Base-by-base conservation (phyloP, 371 early-diverging fungal species). In the Mortierella sp. region DNA sequence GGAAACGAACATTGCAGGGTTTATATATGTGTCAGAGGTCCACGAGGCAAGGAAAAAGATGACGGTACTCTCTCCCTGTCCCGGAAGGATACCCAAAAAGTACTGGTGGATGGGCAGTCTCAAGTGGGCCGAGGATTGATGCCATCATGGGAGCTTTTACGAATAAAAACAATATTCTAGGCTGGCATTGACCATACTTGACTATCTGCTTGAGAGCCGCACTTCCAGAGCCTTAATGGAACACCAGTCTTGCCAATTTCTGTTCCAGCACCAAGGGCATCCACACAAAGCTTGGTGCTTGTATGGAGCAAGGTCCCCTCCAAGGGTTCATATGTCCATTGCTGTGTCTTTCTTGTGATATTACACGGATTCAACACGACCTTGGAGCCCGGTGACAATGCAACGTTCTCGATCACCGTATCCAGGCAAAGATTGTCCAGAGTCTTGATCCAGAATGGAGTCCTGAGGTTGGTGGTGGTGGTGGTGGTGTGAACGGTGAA, bases 1-100 rank as follows among this genome's bases (percentile, higher is more conserved):
- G 27, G 91, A 89, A 39, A 83, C 87, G 18, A 94, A 90, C 71
- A 78, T 94, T 3, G 82, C 90, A 9, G 97, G 97, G 0, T 98
- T 96, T 80, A 86, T 97, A 38, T 95, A 95, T 64, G 89, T 97
- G 27, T 91, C 95, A 5, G 93, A 93, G 59, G 91, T 96, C 10
- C 93, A 96, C 72, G 93, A 89, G 50, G 83, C 78, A 2, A 92
- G 91, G 62, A 80, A 86, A 47, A 93, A 91, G 69, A 67, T 97
- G 71, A 95, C 92, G 0, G 82, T 97, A 23, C 63, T 96, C 26
- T 86, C 94, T 9, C 98, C 98, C 6, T 90, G 91, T 28, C 95
- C 96, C 3, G 96, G 96, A 3, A 84, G 91, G 54, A 81, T 98
- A 66, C 96, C 96, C 13, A 90, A 90, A 49, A 88, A 87, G 66